Base-by-base conservation (phyloP, 345 rosid genomes). In the Hypericum androsaemum region DNA sequence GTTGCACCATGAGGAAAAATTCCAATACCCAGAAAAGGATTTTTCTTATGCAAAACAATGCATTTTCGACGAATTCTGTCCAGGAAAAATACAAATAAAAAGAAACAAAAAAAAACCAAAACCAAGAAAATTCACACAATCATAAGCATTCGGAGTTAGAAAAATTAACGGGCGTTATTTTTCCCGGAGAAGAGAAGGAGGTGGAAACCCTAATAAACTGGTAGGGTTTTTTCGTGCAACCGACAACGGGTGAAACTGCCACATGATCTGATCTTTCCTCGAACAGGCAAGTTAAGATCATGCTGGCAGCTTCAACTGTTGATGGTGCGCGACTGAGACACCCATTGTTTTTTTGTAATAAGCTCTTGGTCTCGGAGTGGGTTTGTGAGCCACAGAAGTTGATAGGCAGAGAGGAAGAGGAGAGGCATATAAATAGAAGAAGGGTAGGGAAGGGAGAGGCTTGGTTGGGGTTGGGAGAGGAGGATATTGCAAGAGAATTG, bases 271-370 rank as follows among this genome's bases (percentile, higher is more conserved):
- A 52, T 62, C 70, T 67, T 79, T 54, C 63, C 40, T 72, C 86
- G 53, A 72, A 64, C 69, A 64, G 71, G 60, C 53, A 63, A 35
- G 70, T 70, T 79, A 65, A 82, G 89, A 89, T 89, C 97, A 89
- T 84, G 97, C 97, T 89, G 97, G 96, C 97, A 89, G 97, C 97
- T 89, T 89, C 96, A 89, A 70, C 97, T 65, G 94, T 71, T 75
- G 76, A 61, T 66, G 73, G 72, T 62, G 74, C 83, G 64, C 86
- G 76, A 62, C 49, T 43, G 48, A 2, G 14, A n/a, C 3, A 9
- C 32, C 32, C 32, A 4, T 22, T 22, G 2, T 22, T 22, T 4
- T 4, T 22, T 1, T 22, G 32, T n/a, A n/a, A n/a, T n/a, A n/a
- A 22, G 32, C 32, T 22, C 32, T 22, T 22, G 32, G 32, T 1